phyloP scores from a whole-genome alignment of 257 asterid species.

The Solanum dulcamara region DNA sequence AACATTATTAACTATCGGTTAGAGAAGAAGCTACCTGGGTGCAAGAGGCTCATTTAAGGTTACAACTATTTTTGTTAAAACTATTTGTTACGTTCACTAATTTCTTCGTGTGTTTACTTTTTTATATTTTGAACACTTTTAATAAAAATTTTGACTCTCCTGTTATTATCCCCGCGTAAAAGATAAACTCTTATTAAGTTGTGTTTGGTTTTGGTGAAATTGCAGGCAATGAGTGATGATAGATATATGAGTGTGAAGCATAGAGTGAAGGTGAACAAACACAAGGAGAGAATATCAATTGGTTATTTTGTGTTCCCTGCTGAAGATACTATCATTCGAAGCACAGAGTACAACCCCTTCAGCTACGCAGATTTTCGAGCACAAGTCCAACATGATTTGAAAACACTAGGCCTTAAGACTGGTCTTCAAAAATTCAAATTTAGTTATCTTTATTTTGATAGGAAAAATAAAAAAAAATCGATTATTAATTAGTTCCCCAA shows the following conservation, averaged over 20 bases:
- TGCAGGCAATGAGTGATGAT: slow-evolving; percentile 69
- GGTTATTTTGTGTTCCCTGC: slow-evolving; percentile 72
- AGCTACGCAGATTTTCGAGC: slow-evolving; percentile 64
- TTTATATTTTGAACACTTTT: not conserved
- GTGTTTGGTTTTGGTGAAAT: not conserved
- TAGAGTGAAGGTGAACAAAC: slow-evolving; percentile 54
- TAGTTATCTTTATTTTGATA: not conserved
- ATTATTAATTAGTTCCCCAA: not conserved
- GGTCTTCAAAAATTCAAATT: slow-evolving; percentile 55
- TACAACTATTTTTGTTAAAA: no score
- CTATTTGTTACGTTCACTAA: no score
- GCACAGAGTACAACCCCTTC: slow-evolving; percentile 62
- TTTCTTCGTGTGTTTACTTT: no score
- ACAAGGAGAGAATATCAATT: slow-evolving; percentile 55
- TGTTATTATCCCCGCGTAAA: not conserved
- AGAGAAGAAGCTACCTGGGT: no score
- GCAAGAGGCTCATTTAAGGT: no score
- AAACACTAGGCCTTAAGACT: slow-evolving; percentile 50
- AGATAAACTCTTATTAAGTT: not conserved
- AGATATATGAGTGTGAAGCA: slow-evolving; percentile 46
- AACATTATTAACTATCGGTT: no score
- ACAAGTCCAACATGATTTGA: slow-evolving; percentile 46
- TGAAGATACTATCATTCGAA: slow-evolving; percentile 49
- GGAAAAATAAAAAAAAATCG: not conserved
- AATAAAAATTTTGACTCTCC: not conserved